phyloP scores from a whole-genome alignment of 2,329 filamentous ascomycete species.

The Aureobasidium sp. region DNA sequence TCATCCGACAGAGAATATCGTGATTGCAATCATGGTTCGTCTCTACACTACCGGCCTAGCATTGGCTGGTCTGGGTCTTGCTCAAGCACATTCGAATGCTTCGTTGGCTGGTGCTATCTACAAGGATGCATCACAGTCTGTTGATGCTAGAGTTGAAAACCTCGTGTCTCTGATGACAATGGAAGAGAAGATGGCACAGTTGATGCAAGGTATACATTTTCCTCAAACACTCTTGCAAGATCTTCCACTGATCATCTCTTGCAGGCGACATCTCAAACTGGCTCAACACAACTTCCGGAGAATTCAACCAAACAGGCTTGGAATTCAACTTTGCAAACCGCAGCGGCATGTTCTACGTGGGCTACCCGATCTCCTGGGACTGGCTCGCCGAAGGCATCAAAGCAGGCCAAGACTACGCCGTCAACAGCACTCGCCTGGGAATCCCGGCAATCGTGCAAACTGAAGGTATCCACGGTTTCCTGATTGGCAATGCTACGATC shows the following conservation, averaged over 20 bases:
- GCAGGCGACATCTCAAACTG: conserved; percentile 59
- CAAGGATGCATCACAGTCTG: conserved; percentile 52
- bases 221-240: background rate
- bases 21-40: background rate
- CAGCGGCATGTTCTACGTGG: conserved; percentile 64
- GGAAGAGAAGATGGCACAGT: conserved; percentile 62
- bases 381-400: conserved; percentile 55
- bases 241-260: background rate
- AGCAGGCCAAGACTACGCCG: conserved; percentile 58
- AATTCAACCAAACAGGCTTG: conserved; percentile 59
- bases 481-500: conserved; percentile 64
- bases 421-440: conserved; percentile 56
- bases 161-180: conserved; percentile 65
- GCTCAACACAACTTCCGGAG: conserved; percentile 58
- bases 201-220: conserved; percentile 32
- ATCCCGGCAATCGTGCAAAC: conserved; percentile 67
- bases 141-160: conserved; percentile 58
- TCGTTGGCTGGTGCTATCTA: conserved; percentile 41
- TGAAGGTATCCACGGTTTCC: conserved; percentile 65
- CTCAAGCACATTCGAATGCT: conserved; percentile 12
- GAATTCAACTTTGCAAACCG: conserved; percentile 57
- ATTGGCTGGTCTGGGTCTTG: background rate
- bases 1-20: background rate
- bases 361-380: conserved; percentile 55
- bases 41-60: background rate